phyloP scores from a whole-genome alignment of 2,329 filamentous ascomycete species.

The Graphiopsis chlorocephala region DNA sequence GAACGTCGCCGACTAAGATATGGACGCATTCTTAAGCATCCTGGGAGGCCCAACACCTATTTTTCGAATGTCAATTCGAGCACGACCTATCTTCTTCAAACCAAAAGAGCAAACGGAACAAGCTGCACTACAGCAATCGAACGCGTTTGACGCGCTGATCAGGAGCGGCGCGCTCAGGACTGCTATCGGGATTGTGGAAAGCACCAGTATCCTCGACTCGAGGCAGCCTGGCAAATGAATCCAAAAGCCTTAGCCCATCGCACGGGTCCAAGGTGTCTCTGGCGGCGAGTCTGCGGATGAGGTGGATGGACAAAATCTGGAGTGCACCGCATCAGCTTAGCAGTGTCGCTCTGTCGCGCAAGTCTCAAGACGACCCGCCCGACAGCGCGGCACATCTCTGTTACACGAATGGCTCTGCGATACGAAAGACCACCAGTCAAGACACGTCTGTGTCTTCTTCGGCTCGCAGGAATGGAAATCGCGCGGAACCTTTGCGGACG shows the following conservation, averaged over 20 bases:
- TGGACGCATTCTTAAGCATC: background rate
- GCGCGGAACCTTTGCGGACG: constrained; percentile 6
- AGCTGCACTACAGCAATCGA: background rate
- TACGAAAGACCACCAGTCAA: background rate
- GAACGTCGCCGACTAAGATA: background rate
- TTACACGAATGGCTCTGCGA: background rate
- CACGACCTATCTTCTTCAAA: background rate
- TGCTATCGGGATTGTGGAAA: background rate
- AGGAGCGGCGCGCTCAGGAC: background rate
- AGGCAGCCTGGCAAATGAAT: background rate
- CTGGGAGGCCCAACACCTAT: background rate
- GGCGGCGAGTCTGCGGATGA: background rate
- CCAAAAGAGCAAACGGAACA: no score
- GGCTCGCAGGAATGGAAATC: background rate
- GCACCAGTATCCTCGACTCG: background rate
- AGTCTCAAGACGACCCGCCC: background rate
- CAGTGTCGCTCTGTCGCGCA: background rate
- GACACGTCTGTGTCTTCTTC: background rate
- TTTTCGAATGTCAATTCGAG: background rate
- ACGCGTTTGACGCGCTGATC: background rate
- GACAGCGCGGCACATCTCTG: background rate
- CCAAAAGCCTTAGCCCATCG: background rate
- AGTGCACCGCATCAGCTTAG: background rate
- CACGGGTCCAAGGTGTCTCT: background rate
- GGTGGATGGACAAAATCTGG: background rate